Base-by-base conservation (phyloP, 2,329 filamentous ascomycete genomes). In the Ophiocordyceps unilateralis region DNA sequence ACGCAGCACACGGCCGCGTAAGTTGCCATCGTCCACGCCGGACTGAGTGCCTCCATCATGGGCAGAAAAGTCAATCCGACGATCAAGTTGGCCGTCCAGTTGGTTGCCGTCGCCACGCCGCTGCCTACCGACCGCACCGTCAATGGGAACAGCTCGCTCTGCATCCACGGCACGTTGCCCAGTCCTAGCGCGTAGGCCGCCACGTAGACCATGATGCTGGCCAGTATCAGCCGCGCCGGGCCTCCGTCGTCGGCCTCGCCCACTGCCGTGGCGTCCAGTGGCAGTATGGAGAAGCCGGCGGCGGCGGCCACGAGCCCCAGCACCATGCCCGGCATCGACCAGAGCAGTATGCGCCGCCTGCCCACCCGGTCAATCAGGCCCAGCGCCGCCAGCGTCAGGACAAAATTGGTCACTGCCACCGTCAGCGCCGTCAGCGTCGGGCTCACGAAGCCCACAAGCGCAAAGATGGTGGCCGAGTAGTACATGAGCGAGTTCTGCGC, bases 161-260 rank as follows among this genome's bases (percentile, higher is more conserved):
- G 88, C 70, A 94, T 89, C 89, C 89, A 96, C 0, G 89, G 88
- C 3, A 96, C 86, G 52, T 87, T 93, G 9, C 89, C 89, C 2
- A 96, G 70, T 2, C 89, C 89, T 1, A 88, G 68, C 1, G 89
- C 89, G 56, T 93, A 96, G 1, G 81, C 71, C 9, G 84, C 81
- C 2, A 93, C 87, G 59, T 93, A 95, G 8, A 86, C 51, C 59
- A 87, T 81, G 58, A 95, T 80, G 49, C 81, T 81, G 36, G 74
- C 48, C 2, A 95, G 71, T 38, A 95, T 81, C 17, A 79, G 56
- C 36, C 19, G 20, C 36, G 20, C 19, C 4, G 19, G 36, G 20
- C 36, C 36, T 12, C 20, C 20, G 8, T 12, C 12, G 2, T 10
- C 36, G 10, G 36, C 11, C 24, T 26, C 12, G 9, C 12, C 24